phyloP scores from a whole-genome alignment of 371 early-diverging fungal genomes.

The Mucor lusitanicus region DNA sequence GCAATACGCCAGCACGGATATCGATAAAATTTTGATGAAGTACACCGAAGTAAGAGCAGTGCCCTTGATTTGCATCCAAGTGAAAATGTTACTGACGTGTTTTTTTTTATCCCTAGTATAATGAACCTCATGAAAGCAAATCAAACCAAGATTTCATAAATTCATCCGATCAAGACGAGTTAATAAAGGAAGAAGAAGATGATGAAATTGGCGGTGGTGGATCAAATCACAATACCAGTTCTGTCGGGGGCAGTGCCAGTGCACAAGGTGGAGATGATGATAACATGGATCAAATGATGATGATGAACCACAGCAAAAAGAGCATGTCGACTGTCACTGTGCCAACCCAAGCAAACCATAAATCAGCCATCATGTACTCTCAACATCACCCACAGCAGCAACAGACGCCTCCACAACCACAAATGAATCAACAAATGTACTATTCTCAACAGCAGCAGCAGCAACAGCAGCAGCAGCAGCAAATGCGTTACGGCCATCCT shows the following conservation, averaged over 20 bases:
- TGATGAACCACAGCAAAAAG: conserved; percentile 12
- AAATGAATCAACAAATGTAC: conserved; percentile 9
- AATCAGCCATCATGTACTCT: conserved; percentile 14
- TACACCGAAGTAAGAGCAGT: conserved; percentile 83
- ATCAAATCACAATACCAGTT: neutral
- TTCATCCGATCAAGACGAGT: conserved; percentile 23
- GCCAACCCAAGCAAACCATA: conserved; percentile 21
- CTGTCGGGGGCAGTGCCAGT: neutral
- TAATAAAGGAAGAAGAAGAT: conserved; percentile 23
- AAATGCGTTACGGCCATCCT: conserved; percentile 5
- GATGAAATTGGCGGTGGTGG: neutral
- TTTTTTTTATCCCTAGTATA: conserved; percentile 26
- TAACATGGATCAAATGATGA: conserved; percentile 7
- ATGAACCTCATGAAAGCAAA: conserved; percentile 51
- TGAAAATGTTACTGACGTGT: neutral
- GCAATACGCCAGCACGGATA: conserved; percentile 90
- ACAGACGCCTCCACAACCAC: neutral
- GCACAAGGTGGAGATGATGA: conserved; percentile 5
- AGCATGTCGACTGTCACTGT: conserved; percentile 26
- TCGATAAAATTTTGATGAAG: conserved; percentile 88
- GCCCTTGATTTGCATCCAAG: neutral
- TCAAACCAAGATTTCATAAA: conserved; percentile 42
- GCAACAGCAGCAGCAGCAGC: conserved; percentile 13
- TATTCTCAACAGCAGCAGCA: conserved; percentile 17
- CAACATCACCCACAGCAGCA: conserved; percentile 18